These are phyloP conservation scores for Enteropsectra breve DNA, from an alignment of 371 early-diverging fungal species.

Conservation along the genomic window DNA sequence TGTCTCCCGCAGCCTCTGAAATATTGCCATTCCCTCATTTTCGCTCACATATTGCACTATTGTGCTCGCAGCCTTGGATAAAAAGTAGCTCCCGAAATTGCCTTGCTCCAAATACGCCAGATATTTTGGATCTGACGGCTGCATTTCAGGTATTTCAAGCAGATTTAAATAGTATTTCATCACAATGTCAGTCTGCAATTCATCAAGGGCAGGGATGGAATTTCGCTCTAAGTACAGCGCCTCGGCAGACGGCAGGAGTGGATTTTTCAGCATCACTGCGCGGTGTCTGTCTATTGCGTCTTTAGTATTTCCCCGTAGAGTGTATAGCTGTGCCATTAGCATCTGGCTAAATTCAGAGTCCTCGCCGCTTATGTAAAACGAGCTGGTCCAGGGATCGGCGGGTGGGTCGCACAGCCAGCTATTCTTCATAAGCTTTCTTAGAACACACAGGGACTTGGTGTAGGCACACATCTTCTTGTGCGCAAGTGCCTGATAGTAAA, in stretches of 20 bases:
- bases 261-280: constrained; percentile 15
- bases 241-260: constrained; percentile 24
- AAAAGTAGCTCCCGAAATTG: constrained; percentile 45
- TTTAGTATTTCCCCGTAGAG: constrained; percentile 32
- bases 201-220: neutral
- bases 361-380: constrained; percentile 42
- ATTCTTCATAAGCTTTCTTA: constrained; percentile 29
- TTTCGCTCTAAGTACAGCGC: constrained; percentile 28
- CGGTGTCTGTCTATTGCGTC: constrained; percentile 29
- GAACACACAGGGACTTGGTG: constrained; percentile 32
- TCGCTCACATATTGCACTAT: constrained; percentile 19
- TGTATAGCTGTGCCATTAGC: constrained; percentile 45
- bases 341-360: constrained; percentile 45
- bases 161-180: constrained; percentile 11
- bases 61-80: constrained; percentile 32
- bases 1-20: constrained; percentile 44
- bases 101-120: constrained; percentile 11
- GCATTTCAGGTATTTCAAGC: neutral
- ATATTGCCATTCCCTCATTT: constrained; percentile 28
- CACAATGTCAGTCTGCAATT: neutral
- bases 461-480: constrained; percentile 52
- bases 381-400: neutral
- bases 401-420: constrained; percentile 9
- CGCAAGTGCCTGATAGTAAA: constrained; percentile 54
- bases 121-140: neutral